These are phyloP conservation scores for Neurospora sp. DNA, from an alignment of 495 filamentous ascomycete species.

Conservation along the genomic window DNA sequence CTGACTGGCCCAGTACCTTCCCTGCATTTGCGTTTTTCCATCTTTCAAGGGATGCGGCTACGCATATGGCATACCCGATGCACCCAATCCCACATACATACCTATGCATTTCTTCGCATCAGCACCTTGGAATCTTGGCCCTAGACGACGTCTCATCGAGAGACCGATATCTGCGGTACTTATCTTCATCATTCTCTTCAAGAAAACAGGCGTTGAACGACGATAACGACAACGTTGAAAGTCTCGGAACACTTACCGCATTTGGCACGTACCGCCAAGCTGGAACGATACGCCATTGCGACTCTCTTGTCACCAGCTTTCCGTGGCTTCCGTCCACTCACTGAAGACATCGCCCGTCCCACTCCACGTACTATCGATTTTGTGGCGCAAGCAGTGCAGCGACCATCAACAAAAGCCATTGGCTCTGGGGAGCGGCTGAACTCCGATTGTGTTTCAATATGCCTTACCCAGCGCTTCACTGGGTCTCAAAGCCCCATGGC, in stretches of 20 bases:
- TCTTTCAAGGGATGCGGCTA: too few relatives aligned
- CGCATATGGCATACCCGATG: too few relatives aligned
- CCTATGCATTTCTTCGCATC: too few relatives aligned
- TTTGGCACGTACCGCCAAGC: background rate
- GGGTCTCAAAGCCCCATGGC: background rate
- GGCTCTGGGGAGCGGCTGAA: background rate
- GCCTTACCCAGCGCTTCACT: background rate
- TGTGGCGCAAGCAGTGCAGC: background rate
- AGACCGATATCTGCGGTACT: too few relatives aligned
- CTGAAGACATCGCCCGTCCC: background rate
- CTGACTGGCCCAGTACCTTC: too few relatives aligned
- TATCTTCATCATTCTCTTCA: too few relatives aligned
- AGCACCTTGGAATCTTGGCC: too few relatives aligned
- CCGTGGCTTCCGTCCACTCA: background rate
- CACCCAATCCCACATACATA: too few relatives aligned
- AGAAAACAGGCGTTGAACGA: background rate
- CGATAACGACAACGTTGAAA: background rate
- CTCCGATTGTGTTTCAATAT: background rate
- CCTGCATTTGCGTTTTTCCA: too few relatives aligned
- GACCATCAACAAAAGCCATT: background rate
- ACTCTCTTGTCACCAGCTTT: background rate
- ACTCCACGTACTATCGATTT: background rate
- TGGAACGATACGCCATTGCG: background rate
- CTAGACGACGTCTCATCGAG: too few relatives aligned
- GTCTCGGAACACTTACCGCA: background rate